Evolutionary conservation across 495 filamentous ascomycete species (phyloP).

Genomic region (Collariella sp.): DNA sequence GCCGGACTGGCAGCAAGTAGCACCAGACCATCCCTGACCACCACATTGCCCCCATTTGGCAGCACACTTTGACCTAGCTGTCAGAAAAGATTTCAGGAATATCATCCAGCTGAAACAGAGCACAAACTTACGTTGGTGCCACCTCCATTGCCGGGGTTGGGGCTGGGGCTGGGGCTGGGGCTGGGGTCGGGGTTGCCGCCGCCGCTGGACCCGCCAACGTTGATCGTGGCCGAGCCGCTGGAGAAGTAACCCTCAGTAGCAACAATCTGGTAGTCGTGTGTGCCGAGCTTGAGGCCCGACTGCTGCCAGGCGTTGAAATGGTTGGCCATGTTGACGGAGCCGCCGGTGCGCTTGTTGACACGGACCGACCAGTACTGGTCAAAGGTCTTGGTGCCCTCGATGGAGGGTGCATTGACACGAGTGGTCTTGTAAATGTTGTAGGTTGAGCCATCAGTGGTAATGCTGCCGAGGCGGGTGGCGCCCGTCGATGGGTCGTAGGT

Average conservation of each 20-base stretch:
- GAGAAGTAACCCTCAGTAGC: slow-evolving; percentile 50
- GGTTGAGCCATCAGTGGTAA: slow-evolving; percentile 49
- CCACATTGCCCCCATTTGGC: slow-evolving; percentile 43
- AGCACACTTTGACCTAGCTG: slow-evolving; percentile 22
- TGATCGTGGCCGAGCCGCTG: slow-evolving; percentile 43
- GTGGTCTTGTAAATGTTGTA: slow-evolving; percentile 57
- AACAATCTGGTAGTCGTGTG: slow-evolving; percentile 50
- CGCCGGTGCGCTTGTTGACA: slow-evolving; percentile 39
- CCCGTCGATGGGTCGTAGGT: slow-evolving; percentile 47
- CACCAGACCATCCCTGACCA: slow-evolving; percentile 38
- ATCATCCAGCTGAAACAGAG: too few relatives aligned
- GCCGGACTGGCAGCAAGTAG: slow-evolving; percentile 36
- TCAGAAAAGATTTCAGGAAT: too few relatives aligned
- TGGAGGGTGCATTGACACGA: slow-evolving; percentile 52
- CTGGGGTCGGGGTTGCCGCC: slow-evolving; percentile 3
- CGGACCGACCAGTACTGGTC: slow-evolving; percentile 54
- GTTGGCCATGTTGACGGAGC: slow-evolving; percentile 42
- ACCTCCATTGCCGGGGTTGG: not conserved
- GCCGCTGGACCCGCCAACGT: slow-evolving; percentile 26
- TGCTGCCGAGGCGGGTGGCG: slow-evolving; percentile 42
- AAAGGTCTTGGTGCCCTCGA: slow-evolving; percentile 49
- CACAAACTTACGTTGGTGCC: slow-evolving; percentile 5
- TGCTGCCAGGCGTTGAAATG: slow-evolving; percentile 57
- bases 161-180: not conserved
- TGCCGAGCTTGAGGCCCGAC: slow-evolving; percentile 44